Evolutionary conservation across 2,329 filamentous ascomycete genomes (phyloP), one percentile per base, ranked within the genome.

Genomic region (Aschersonia sp.): DNA sequence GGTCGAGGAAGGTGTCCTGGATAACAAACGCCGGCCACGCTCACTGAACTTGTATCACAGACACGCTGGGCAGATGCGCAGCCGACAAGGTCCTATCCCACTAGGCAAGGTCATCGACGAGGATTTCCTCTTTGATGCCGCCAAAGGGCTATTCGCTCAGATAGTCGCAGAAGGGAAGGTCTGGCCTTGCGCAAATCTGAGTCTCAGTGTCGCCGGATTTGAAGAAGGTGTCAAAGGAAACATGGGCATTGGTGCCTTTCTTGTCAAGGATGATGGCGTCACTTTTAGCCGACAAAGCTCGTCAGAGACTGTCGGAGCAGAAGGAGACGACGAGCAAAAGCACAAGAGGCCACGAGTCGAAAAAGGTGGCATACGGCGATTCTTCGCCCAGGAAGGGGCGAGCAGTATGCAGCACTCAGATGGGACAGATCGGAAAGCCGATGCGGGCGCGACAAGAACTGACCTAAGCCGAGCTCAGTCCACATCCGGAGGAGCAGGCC

Each of bases 131-230:
- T 85, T 89, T 57, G 80, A 83, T 20, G 72, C 94, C 40, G 84
- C 87, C 7, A 88, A 82, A 60, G 81, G 75, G 29, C 69, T 97
- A 20, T 71, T 97, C 4, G 75, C 75, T 30, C 89, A 95, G 56
- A 80, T 94, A 38, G 73, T 87, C 9, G 74, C 77, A 2, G 88
- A 94, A 54, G 88, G 86, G 1, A 71, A 75, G 46, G 82, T 85
- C 12, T 97, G 89, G 88, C 92, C 92, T 5, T 97, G 92, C 60
- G 73, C 80, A n/a, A 92, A 95, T 59, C 71, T 98, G 6, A 92
- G 86, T 50, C 67, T 97, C 44, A 89, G 84, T 53, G 87, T 97
- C 30, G 82, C 80, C n/a, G 89, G 88, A 0, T 96, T 97, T 54
- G 89, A 97, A 62, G 89, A 96, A 54, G 85, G 87, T 2, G 70